Base-by-base conservation (phyloP, 1,284 basidiomycete species). In the Schizophyllum amplum region DNA sequence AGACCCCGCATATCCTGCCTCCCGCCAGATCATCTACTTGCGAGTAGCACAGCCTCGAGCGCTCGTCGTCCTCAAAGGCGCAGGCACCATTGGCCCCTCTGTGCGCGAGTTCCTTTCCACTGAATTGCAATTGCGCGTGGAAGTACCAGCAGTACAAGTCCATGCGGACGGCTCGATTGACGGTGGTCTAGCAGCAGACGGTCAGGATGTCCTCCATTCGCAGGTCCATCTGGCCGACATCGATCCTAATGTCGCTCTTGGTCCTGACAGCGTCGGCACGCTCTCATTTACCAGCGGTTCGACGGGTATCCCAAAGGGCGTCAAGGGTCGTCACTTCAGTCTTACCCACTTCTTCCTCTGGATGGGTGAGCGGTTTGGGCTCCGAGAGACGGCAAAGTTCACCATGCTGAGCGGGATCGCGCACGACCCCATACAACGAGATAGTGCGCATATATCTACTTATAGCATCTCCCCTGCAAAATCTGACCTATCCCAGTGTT, bases 321-420 rank as follows among this genome's bases (percentile, higher is more conserved):
- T 99, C 52, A 85, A 86, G 65, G 97, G 97, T 0, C 79, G 97
- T 51, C 97, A 99, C 71, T 98, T 91, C 72, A 94, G 90, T 63
- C 77, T 99, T 63, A 99, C 97, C 0, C 97, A 99, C 72, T 99
- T 99, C 81, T 99, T 99, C 84, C 96, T 96, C 2, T 99, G 97
- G 97, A 99, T 99, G 97, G 89, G 90, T 21, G 76, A 94, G 68
- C 78, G 86, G 20, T 99, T 99, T 70, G 86, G 81, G 2, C 75
- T 99, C 50, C 77, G 79, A 47, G 76, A 85, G 57, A 73, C 81
- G 24, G 93, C 91, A 59, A 92, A 87, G 71, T 99, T 98, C 68
- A 99, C 97, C 1, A 99, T 99, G 97, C 82, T 99, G 24, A 96
- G 93, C 66, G 97, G 97, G 47, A 99, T 99, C 60, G 97, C 97